These are phyloP conservation scores for Phytophthora sp. DNA, from an alignment of 352 stramenopile genomes.

Conservation along the genomic window DNA sequence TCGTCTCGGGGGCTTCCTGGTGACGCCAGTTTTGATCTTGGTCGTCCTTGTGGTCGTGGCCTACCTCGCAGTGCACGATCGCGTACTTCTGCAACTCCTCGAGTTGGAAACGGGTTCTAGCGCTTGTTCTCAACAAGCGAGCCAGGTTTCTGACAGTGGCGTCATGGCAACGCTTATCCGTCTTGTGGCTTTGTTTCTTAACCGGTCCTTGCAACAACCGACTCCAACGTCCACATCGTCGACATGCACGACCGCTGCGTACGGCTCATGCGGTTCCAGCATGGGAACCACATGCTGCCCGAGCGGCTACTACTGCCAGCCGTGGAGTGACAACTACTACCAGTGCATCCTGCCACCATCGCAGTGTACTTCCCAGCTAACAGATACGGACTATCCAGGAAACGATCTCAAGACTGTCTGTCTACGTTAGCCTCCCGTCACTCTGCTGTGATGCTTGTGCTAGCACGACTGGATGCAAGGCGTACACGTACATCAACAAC, in stretches of 20 bases:
- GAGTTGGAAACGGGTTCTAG: too few relatives aligned
- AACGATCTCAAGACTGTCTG: conserved; percentile 54
- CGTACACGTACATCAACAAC: conserved; percentile 56
- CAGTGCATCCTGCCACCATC: conserved; percentile 37
- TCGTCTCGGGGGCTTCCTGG: too few relatives aligned
- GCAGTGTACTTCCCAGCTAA: conserved; percentile 33
- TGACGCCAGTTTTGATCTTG: too few relatives aligned
- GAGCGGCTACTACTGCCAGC: conserved; percentile 45
- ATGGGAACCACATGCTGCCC: conserved; percentile 34
- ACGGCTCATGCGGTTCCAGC: conserved; percentile 26
- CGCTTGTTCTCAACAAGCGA: too few relatives aligned
- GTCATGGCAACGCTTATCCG: too few relatives aligned
- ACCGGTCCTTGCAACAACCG: background rate
- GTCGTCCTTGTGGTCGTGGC: too few relatives aligned
- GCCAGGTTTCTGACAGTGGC: too few relatives aligned
- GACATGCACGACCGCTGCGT: conserved; percentile 20
- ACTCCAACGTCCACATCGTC: conserved; percentile 26
- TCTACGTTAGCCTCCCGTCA: conserved; percentile 43
- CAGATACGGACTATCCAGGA: conserved; percentile 43
- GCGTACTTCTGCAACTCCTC: too few relatives aligned
- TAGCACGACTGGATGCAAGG: conserved; percentile 37
- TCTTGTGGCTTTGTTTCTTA: background rate
- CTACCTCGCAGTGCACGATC: too few relatives aligned
- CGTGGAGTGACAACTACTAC: conserved; percentile 42
- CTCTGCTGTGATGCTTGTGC: conserved; percentile 50